phyloP scores from a whole-genome alignment of 345 rosid genomes.

The Camelina laxa region DNA sequence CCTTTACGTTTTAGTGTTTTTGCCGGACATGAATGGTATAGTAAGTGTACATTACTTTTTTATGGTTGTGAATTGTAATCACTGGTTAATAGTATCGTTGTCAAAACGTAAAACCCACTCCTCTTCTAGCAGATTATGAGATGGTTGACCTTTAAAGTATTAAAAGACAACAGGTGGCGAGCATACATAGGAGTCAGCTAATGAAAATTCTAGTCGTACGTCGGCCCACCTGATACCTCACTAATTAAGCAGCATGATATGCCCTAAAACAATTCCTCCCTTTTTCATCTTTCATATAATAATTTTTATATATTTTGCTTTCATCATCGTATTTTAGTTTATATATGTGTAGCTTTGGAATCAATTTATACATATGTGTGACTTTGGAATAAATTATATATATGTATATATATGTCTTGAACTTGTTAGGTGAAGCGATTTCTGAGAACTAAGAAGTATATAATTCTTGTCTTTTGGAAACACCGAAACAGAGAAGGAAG shows the following conservation, averaged over 20 bases:
- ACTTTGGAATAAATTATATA: background rate
- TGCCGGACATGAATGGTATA: background rate
- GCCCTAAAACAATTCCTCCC: slow-evolving; percentile 26
- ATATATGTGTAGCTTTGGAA: slow-evolving; percentile 5
- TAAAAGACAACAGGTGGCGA: slow-evolving; percentile 33
- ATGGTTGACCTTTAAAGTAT: slow-evolving; percentile 35
- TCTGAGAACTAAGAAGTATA: background rate
- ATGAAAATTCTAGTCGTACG: slow-evolving; percentile 36
- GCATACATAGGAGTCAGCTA: slow-evolving; percentile 4
- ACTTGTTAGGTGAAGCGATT: slow-evolving; percentile 1
- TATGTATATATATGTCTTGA: background rate
- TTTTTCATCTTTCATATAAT: background rate
- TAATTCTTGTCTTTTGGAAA: background rate
- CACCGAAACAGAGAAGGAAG: background rate
- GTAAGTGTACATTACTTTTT: background rate
- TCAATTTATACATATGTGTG: slow-evolving; percentile 8
- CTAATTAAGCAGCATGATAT: slow-evolving; percentile 44
- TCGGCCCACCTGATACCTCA: slow-evolving; percentile 39
- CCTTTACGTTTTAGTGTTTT: background rate
- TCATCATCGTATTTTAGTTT: slow-evolving; percentile 18
- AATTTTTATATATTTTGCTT: background rate
- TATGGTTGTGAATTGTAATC: background rate
- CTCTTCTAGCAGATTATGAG: background rate
- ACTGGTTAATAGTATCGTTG: background rate
- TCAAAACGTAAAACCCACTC: slow-evolving; percentile 13